Conservation (phyloP, 257 asterid species). For the Nicotiana noctiflora region DNA sequence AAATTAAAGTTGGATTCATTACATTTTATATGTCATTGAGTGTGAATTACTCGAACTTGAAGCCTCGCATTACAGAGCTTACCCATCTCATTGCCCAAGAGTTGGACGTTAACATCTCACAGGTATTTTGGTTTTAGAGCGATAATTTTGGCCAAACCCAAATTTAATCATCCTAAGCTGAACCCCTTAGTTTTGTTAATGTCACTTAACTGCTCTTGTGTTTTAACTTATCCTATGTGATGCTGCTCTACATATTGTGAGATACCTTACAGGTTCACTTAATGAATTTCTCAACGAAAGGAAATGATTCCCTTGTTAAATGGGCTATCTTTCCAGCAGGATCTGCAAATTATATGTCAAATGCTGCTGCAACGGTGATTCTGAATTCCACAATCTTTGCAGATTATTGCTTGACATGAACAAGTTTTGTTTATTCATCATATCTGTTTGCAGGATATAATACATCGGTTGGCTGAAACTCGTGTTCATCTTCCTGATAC, state of each 20-base stretch:
- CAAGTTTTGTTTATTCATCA: slow-evolving; percentile 7
- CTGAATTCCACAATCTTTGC: background rate
- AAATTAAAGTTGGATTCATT: slow-evolving; percentile 44
- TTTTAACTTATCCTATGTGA: slow-evolving; percentile 2
- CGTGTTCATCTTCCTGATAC: slow-evolving; percentile 57
- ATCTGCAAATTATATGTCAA: slow-evolving; percentile 48
- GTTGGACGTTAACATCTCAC: slow-evolving; percentile 49
- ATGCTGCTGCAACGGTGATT: slow-evolving; percentile 63
- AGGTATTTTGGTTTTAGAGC: slow-evolving; percentile 46
- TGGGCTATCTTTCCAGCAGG: slow-evolving; percentile 70
- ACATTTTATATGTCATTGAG: slow-evolving; percentile 60
- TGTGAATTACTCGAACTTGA: slow-evolving; percentile 53
- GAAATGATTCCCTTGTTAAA: slow-evolving; percentile 56
- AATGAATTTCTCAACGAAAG: slow-evolving; percentile 50
- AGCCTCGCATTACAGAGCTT: slow-evolving; percentile 75
- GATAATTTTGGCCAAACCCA: background rate
- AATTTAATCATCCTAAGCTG: background rate
- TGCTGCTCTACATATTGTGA: slow-evolving; percentile 16
- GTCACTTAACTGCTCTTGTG: slow-evolving; percentile 14
- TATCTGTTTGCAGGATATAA: slow-evolving; percentile 43
- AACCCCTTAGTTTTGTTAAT: background rate
- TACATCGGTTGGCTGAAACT: slow-evolving; percentile 48
- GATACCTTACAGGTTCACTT: slow-evolving; percentile 57
- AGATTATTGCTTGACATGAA: slow-evolving; percentile 5
- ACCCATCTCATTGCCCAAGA: slow-evolving; percentile 51